These are phyloP conservation scores for Ormosia emarginata DNA, from an alignment of 306 rosid genomes.

Conservation along the genomic window DNA sequence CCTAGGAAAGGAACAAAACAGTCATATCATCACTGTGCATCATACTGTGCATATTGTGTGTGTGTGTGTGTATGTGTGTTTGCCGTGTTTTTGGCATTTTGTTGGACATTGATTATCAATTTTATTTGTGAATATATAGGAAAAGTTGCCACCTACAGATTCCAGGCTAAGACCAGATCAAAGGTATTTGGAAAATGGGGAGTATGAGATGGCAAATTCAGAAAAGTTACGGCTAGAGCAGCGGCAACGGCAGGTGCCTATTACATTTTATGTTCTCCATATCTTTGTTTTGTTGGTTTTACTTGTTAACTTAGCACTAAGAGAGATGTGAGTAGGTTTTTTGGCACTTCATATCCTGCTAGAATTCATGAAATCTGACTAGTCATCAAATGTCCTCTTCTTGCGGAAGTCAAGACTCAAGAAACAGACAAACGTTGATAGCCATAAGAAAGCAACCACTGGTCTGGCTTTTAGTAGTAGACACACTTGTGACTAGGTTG, in stretches of 20 bases:
- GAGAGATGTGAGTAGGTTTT: not conserved
- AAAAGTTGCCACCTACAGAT: constrained; percentile 97
- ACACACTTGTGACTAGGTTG: not conserved
- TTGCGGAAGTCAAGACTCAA: not conserved
- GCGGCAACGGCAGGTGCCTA: constrained; percentile 90
- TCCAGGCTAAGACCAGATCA: constrained; percentile 99
- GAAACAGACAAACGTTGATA: not conserved
- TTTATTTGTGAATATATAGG: constrained; percentile 43
- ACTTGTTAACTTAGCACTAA: not conserved
- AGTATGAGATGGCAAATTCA: constrained; percentile 93
- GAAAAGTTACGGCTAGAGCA: constrained; percentile 95
- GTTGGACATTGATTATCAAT: not conserved
- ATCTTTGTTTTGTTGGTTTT: not conserved
- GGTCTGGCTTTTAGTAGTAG: not conserved
- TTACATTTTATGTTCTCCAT: constrained; percentile 8
- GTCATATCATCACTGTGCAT: too few relatives aligned
- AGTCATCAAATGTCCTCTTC: not conserved
- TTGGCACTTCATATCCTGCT: not conserved
- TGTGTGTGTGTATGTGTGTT: not conserved
- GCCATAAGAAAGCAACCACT: not conserved
- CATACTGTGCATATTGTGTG: not conserved
- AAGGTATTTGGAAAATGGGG: constrained; percentile 94
- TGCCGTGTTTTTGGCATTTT: not conserved
- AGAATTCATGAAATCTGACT: not conserved
- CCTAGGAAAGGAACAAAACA: not conserved